Evolutionary conservation across 164 flowering plant genomes (phyloP), one percentile per base, ranked within the genome.

Genomic region (Vitis rotundifolia): DNA sequence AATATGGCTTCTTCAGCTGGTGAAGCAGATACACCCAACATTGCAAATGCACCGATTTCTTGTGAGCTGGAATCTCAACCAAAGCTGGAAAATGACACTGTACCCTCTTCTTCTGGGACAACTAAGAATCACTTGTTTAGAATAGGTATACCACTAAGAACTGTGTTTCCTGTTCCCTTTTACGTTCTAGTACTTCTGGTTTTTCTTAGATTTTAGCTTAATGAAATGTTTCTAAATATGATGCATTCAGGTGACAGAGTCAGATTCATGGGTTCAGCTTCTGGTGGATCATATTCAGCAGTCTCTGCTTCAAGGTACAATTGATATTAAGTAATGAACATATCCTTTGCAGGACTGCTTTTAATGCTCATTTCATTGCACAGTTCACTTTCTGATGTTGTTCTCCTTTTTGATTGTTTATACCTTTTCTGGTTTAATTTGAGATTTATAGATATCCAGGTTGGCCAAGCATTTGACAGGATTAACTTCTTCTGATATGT

Each of bases 191-290:
- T 58, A 47, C 29, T 14, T 16, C 47, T 59, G 22, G 8, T 14
- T 18, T 44, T 48, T 50, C n/a, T 66, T 53, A 63, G 28, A 10
- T 64, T 61, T 49, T 15, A 61, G 31, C 44, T 58, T 13, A 50
- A 54, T 48, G 18, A 22, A 57, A 3, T 12, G 3, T 31, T 18
- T 52, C 12, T 31, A 16, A 44, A n/a, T 71, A 51, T 68, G 19
- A 59, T 63, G 71, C 64, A 15, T 73, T 68, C 78, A 93, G 98
- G 98, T 78, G 98, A 93, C 74, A 79, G 86, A 63, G 94, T 93
- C 49, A 89, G 75, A 77, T 93, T 78, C 68, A 73, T 74, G 31
- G 88, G 87, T 66, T 71, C 86, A 5, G 61, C 78, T 70, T 79
- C 84, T 51, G 70, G 77, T 60, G 75, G 78, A 53, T 70, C 82